Percentiles rank a stretch among this genome's conserved stretches.
Evolutionary conservation across 495 filamentous ascomycete genomes (phyloP).

Genomic region (Trichocladium antarcticum): DNA sequence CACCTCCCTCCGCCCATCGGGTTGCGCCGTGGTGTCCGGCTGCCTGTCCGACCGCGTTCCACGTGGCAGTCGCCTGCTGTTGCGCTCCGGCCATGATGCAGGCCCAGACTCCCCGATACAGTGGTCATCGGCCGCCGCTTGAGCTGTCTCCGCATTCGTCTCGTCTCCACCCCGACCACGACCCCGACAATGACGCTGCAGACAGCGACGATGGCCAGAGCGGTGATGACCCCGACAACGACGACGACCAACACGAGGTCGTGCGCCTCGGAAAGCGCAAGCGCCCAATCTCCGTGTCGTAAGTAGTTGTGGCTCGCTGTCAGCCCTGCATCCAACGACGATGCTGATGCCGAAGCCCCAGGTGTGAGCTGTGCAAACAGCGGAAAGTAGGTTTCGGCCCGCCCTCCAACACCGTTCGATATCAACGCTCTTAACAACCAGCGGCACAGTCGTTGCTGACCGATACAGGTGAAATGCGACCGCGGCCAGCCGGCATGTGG

Average conservation of each 20-base stretch:
- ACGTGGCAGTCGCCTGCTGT: neutral
- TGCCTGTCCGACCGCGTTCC: neutral
- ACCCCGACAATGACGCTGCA: conserved; percentile 12
- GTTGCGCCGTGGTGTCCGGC: neutral
- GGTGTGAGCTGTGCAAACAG: conserved; percentile 74
- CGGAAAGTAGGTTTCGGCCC: conserved; percentile 47
- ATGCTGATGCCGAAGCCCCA: conserved; percentile 19
- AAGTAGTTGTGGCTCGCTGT: conserved; percentile 16
- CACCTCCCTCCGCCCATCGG: neutral
- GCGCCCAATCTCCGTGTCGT: conserved; percentile 49
- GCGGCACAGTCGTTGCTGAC: too few relatives aligned
- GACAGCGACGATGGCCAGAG: conserved; percentile 28
- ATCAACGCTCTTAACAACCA: too few relatives aligned
- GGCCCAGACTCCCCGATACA: conserved; percentile 16
- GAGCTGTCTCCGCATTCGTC: conserved; percentile 13
- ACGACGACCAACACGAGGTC: conserved; percentile 32
- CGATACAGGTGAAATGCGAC: conserved; percentile 62
- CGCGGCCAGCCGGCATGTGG: conserved; percentile 75
- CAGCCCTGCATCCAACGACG: neutral
- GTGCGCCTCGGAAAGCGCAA: conserved; percentile 40
- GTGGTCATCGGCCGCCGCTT: conserved; percentile 14
- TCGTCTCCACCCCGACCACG: conserved; percentile 9
- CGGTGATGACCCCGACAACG: conserved; percentile 32
- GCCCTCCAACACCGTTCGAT: neutral
- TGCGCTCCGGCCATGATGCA: conserved; percentile 20